Evolutionary conservation across 352 stramenopile genomes (phyloP).

Genomic region (Globisporangium megalacanthum): DNA sequence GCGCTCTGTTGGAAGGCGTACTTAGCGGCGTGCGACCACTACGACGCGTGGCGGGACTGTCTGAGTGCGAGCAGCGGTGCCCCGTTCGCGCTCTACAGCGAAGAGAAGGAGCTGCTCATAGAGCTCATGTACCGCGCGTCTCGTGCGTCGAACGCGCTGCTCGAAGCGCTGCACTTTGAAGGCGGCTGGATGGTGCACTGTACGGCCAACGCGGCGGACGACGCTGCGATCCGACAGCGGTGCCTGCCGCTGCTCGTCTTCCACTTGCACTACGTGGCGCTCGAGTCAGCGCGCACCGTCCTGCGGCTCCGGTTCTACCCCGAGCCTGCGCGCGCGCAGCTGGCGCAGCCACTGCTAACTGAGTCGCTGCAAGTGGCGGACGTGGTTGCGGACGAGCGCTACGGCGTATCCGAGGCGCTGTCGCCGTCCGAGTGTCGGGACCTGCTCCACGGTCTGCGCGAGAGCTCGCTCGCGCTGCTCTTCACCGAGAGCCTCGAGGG

Average conservation of each 20-base stretch:
- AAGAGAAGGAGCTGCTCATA: slow-evolving; percentile 72
- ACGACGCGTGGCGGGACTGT: slow-evolving; percentile 68
- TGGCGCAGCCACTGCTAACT: slow-evolving; percentile 53
- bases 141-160: slow-evolving; percentile 32
- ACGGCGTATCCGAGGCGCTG: slow-evolving; percentile 56
- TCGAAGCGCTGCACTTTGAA: slow-evolving; percentile 79
- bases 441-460: slow-evolving; percentile 56
- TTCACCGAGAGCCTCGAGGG: slow-evolving; percentile 30
- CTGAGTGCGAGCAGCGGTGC: slow-evolving; percentile 21
- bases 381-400: slow-evolving; percentile 75
- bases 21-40: slow-evolving; percentile 54
- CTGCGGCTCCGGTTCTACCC: slow-evolving; percentile 70
- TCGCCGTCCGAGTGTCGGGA: slow-evolving; percentile 59
- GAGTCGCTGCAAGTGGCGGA: slow-evolving; percentile 75
- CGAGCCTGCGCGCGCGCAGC: slow-evolving; percentile 39
- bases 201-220: slow-evolving; percentile 33
- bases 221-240: slow-evolving; percentile 33
- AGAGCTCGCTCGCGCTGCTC: slow-evolving; percentile 59
- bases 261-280: slow-evolving; percentile 70
- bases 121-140: slow-evolving; percentile 78
- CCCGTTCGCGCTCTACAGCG: slow-evolving; percentile 38
- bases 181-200: slow-evolving; percentile 67
- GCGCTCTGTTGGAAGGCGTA: slow-evolving; percentile 71
- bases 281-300: slow-evolving; percentile 69
- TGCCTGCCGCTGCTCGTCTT: slow-evolving; percentile 71